phyloP scores from a whole-genome alignment of 139 green algal genomes.

The Haematococcus lacustris region DNA sequence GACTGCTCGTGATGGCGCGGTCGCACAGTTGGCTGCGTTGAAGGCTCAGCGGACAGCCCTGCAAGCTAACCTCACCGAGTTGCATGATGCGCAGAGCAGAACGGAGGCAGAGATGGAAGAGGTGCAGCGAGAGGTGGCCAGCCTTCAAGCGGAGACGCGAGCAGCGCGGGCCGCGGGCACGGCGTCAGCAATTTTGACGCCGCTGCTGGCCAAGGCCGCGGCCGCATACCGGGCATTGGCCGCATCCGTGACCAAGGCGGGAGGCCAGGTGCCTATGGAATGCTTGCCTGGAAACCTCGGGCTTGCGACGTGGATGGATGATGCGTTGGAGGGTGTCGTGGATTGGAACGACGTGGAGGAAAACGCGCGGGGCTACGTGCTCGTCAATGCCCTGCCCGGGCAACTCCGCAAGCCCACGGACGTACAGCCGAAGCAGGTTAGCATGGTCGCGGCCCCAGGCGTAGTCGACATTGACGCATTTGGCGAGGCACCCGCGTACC shows the following conservation, averaged over 20 bases:
- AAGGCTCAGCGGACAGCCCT: neutral
- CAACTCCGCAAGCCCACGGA: no score
- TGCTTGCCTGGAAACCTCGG: conserved; percentile 28
- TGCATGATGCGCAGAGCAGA: neutral
- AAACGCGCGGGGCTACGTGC: conserved; percentile 17
- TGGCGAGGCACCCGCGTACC: no score
- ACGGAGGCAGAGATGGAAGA: neutral
- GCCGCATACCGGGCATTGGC: conserved; percentile 32
- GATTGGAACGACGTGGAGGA: conserved; percentile 30
- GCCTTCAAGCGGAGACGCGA: neutral
- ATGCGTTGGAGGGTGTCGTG: conserved; percentile 26
- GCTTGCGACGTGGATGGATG: conserved; percentile 35
- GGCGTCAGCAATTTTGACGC: neutral
- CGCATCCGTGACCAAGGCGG: conserved; percentile 11
- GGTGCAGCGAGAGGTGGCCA: neutral
- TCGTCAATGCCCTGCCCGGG: conserved; percentile 38
- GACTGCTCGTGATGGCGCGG: neutral
- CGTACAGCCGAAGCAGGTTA: neutral
- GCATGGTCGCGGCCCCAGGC: neutral
- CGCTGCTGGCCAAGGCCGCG: conserved; percentile 24
- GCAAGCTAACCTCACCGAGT: neutral
- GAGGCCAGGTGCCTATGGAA: conserved; percentile 32
- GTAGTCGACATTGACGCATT: neutral
- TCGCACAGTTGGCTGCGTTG: neutral
- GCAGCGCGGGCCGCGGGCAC: neutral